Conservation (phyloP, 805 yeast species). For the Debaryomyces castellii region DNA sequence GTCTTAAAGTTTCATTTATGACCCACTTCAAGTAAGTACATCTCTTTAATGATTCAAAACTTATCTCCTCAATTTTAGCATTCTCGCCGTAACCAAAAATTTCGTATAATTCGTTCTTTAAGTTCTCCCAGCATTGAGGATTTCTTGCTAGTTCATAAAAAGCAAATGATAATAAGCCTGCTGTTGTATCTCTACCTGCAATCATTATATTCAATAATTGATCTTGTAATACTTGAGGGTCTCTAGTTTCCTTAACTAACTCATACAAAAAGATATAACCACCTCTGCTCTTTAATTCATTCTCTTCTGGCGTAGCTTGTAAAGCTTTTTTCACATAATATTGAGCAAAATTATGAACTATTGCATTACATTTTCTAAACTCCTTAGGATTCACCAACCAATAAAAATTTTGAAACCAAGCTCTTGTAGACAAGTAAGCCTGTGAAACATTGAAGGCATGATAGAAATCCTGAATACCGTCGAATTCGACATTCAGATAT, state of each 20-base stretch:
- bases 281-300: conserved; percentile 24
- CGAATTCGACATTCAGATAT: conserved; percentile 17
- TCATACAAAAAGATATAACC: conserved; percentile 39
- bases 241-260: conserved; percentile 35
- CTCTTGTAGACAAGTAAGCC: conserved; percentile 27
- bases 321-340: conserved; percentile 32
- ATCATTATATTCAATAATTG: conserved; percentile 38
- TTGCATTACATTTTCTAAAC: conserved; percentile 31
- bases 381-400: conserved; percentile 25
- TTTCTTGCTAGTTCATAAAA: conserved; percentile 32
- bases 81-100: conserved; percentile 25
- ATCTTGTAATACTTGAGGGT: conserved; percentile 35
- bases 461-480: conserved; percentile 19
- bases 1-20: conserved; percentile 31
- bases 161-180: conserved; percentile 28
- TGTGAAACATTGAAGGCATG: conserved; percentile 38
- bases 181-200: conserved; percentile 40
- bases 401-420: conserved; percentile 28
- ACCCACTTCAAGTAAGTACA: conserved; percentile 31
- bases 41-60: conserved; percentile 32
- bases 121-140: conserved; percentile 26
- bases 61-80: conserved; percentile 19
- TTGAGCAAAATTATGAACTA: conserved; percentile 31
- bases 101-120: conserved; percentile 23
- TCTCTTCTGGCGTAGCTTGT: conserved; percentile 23